These are phyloP conservation scores for Arthrobotrys sphaeroides DNA, from an alignment of 2,329 filamentous ascomycete genomes.

Conservation along the genomic window DNA sequence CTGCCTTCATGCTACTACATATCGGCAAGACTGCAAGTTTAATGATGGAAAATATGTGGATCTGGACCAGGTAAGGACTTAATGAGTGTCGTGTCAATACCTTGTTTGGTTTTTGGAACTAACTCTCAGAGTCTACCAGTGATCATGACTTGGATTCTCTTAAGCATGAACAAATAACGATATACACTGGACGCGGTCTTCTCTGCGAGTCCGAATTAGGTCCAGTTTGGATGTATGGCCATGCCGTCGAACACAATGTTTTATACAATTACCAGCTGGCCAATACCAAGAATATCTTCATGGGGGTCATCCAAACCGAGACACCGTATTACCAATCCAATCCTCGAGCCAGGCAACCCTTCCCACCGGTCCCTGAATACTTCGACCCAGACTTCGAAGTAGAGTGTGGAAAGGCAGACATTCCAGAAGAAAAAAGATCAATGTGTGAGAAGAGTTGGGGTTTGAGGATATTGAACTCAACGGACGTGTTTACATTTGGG, in stretches of 20 bases:
- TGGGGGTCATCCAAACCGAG: constrained; percentile 86
- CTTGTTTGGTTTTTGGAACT: constrained; percentile 57
- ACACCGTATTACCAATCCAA: constrained; percentile 73
- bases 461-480: constrained; percentile 56
- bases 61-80: constrained; percentile 61
- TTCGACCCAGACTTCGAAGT: constrained; percentile 55
- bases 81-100: not conserved
- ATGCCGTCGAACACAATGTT: constrained; percentile 67
- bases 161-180: constrained; percentile 61
- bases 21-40: constrained; percentile 59
- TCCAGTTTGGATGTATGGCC: constrained; percentile 68
- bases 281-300: constrained; percentile 80
- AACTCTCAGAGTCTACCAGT: constrained; percentile 57
- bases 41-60: constrained; percentile 66
- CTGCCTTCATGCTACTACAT: constrained; percentile 62
- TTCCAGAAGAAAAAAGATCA: constrained; percentile 58
- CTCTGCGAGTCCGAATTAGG: constrained; percentile 63
- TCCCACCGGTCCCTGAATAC: constrained; percentile 58
- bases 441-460: constrained; percentile 59
- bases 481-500: constrained; percentile 60
- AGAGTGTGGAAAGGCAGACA: not conserved
- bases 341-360: constrained; percentile 62
- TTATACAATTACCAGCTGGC: constrained; percentile 82
- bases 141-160: constrained; percentile 67
- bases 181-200: constrained; percentile 65